These are phyloP conservation scores for Immersiella caudata DNA, from an alignment of 495 filamentous ascomycete species.

Conservation along the genomic window DNA sequence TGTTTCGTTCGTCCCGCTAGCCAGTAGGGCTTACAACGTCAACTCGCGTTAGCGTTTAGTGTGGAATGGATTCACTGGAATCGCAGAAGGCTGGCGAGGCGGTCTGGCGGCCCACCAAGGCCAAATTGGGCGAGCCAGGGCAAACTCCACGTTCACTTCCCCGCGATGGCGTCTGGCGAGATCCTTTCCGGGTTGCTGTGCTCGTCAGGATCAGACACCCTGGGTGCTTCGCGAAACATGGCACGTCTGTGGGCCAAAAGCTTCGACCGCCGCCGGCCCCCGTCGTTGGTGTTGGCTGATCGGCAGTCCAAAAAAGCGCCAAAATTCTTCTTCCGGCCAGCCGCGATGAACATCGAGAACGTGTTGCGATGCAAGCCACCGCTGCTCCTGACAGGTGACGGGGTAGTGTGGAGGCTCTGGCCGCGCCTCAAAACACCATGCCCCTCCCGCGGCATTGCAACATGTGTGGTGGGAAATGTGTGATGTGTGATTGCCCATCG, in stretches of 20 bases:
- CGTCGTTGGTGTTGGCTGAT: too few species aligned
- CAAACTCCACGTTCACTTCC: slow-evolving; percentile 9
- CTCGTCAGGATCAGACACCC: slow-evolving; percentile 18
- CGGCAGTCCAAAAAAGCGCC: slow-evolving; percentile 12
- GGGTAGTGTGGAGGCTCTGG: slow-evolving; percentile 28
- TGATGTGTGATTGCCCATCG: background rate
- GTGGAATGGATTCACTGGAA: background rate
- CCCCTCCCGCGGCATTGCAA: background rate
- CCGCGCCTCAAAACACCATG: slow-evolving; percentile 3
- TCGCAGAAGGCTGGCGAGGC: slow-evolving; percentile 1
- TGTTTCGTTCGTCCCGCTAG: background rate
- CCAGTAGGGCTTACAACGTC: background rate
- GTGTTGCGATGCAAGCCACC: slow-evolving; percentile 19
- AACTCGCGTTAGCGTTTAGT: background rate
- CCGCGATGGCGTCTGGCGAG: slow-evolving; percentile 11
- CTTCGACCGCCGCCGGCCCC: slow-evolving; percentile 35
- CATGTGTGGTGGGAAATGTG: background rate
- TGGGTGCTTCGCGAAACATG: slow-evolving; percentile 16
- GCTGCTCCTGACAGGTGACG: background rate
- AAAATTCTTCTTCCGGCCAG: background rate
- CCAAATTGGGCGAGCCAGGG: slow-evolving; percentile 20
- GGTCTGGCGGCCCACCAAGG: slow-evolving; percentile 20
- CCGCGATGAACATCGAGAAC: slow-evolving; percentile 2
- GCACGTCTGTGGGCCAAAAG: slow-evolving; percentile 15
- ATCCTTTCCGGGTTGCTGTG: slow-evolving; percentile 15